Evolutionary conservation across 257 asterid genomes (phyloP).

Genomic region (Anisodus tanguticus): DNA sequence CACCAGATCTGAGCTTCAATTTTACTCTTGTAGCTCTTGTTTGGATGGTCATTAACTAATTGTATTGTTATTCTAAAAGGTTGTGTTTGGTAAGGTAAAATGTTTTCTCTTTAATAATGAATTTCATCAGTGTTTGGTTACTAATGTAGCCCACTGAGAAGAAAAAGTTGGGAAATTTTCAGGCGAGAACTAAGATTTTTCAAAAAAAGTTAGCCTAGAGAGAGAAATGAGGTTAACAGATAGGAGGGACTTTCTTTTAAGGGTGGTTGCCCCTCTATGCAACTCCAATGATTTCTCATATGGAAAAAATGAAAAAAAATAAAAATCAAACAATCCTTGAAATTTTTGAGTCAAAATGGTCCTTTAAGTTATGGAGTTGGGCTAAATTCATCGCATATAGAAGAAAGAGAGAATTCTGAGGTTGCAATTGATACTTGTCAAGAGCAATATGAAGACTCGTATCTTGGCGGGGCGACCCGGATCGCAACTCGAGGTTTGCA

Average conservation of each 20-base stretch:
- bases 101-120: neutral
- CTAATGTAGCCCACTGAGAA: neutral
- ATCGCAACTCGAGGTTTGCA: slow-evolving; percentile 1
- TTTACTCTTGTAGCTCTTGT: neutral
- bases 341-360: neutral
- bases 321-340: neutral
- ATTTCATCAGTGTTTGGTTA: neutral
- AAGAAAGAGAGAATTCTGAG: neutral
- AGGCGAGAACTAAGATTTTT: too few species aligned
- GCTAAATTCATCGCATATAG: neutral
- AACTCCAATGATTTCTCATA: neutral
- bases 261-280: neutral
- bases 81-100: neutral
- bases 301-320: neutral
- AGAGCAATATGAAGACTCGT: neutral
- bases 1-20: neutral
- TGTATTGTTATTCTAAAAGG: neutral
- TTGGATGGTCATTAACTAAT: too few species aligned
- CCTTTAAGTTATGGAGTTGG: neutral
- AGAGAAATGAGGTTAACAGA: neutral
- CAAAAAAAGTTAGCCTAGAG: neutral
- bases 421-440: neutral
- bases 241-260: neutral
- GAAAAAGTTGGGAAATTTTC: too few species aligned
- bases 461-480: neutral